phyloP scores from a whole-genome alignment of 768 basidiomycete species.

The Boletus fagicola region DNA sequence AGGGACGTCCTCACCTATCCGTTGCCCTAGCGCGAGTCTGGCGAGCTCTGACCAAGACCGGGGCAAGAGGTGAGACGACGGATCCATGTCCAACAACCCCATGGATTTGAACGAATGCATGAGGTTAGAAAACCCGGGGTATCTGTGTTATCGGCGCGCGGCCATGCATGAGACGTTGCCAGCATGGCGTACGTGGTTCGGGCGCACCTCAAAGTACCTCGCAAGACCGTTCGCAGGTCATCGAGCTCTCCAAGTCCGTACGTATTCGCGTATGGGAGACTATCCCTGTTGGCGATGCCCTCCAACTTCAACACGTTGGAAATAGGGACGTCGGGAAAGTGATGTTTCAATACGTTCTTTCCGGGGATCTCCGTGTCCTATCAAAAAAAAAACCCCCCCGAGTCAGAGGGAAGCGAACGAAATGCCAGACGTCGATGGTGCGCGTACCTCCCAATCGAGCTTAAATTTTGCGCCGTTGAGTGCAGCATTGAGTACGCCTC shows the following conservation, averaged over 20 bases:
- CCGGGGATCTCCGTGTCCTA: slow-evolving; percentile 53
- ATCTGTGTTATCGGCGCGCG: slow-evolving; percentile 44
- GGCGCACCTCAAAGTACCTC: slow-evolving; percentile 78
- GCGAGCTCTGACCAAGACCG: slow-evolving; percentile 37
- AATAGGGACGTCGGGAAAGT: slow-evolving; percentile 69
- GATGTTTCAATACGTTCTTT: slow-evolving; percentile 49
- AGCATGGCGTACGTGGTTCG: not conserved
- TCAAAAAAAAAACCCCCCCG: too few species aligned
- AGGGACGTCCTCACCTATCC: slow-evolving; percentile 26
- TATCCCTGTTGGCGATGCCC: slow-evolving; percentile 84
- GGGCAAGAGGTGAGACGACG: slow-evolving; percentile 19
- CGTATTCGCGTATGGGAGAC: slow-evolving; percentile 61
- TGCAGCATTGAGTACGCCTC: slow-evolving; percentile 81
- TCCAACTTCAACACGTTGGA: slow-evolving; percentile 65
- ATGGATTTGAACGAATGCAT: slow-evolving; percentile 70
- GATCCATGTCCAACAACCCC: slow-evolving; percentile 57
- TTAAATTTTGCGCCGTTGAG: slow-evolving; percentile 69
- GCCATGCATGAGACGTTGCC: not conserved
- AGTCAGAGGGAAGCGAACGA: not conserved
- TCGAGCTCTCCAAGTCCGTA: slow-evolving; percentile 54
- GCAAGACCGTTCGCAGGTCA: slow-evolving; percentile 60
- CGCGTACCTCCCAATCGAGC: slow-evolving; percentile 52
- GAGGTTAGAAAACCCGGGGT: slow-evolving; percentile 76
- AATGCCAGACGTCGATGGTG: not conserved
- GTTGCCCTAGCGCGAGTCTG: slow-evolving; percentile 34